Percentiles rank a stretch among this genome's conserved stretches.
phyloP scores from a whole-genome alignment of 129 eudicot species.

The Arctium lappa region DNA sequence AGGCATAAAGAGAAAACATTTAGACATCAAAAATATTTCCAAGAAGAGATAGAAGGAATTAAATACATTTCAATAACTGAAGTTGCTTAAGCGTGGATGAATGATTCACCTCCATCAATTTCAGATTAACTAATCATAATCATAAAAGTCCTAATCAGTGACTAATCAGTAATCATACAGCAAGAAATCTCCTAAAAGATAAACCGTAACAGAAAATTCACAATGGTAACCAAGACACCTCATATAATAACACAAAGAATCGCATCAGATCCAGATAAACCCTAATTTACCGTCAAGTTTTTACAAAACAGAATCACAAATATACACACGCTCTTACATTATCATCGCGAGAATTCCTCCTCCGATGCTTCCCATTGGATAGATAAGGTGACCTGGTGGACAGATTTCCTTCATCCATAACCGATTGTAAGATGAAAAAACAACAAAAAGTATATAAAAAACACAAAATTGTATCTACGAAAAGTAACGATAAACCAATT shows the following conservation, averaged over 20 bases:
- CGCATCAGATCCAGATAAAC: neutral
- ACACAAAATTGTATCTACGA: neutral
- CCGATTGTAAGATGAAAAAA: neutral
- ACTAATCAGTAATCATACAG: neutral
- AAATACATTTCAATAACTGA: neutral
- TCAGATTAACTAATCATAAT: neutral
- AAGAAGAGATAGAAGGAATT: neutral
- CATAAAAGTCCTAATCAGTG: neutral
- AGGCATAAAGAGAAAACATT: neutral
- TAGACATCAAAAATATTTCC: neutral
- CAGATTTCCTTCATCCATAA: slow-evolving; percentile 24
- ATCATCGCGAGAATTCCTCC: slow-evolving; percentile 11
- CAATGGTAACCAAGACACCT: neutral
- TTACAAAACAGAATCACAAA: neutral
- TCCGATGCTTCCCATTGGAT: neutral
- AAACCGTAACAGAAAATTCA: neutral
- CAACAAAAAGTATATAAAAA: neutral
- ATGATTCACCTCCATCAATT: neutral
- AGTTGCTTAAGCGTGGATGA: neutral
- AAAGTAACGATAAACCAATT: neutral
- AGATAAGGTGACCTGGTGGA: slow-evolving; percentile 3
- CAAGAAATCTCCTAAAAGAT: neutral
- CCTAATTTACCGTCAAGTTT: neutral
- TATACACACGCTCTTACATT: slow-evolving; percentile 4
- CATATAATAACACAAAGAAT: neutral